Evolutionary conservation across 805 yeast genomes (phyloP).

Genomic region (Millerozyma miso): DNA sequence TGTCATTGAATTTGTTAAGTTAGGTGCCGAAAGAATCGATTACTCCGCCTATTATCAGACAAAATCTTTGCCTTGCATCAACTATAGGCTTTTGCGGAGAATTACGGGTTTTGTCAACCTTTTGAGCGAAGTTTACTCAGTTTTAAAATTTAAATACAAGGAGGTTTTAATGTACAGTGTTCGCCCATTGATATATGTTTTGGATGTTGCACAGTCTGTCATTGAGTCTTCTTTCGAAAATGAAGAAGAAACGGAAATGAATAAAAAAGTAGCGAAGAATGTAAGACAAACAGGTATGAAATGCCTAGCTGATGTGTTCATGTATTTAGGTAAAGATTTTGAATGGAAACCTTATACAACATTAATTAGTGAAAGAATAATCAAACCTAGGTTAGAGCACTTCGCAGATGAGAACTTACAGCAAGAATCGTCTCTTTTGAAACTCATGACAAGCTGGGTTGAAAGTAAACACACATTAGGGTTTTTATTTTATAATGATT

Average conservation of each 20-base stretch:
- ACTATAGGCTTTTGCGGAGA: slow-evolving; percentile 39
- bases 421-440: slow-evolving; percentile 75
- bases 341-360: slow-evolving; percentile 54
- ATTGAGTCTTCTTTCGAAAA: slow-evolving; percentile 12
- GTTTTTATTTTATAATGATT: slow-evolving; percentile 54
- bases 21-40: slow-evolving; percentile 57
- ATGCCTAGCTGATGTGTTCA: slow-evolving; percentile 55
- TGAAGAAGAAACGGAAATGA: slow-evolving; percentile 11
- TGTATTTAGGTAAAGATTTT: slow-evolving; percentile 43
- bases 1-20: slow-evolving; percentile 54
- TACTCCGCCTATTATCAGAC: slow-evolving; percentile 29
- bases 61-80: slow-evolving; percentile 15
- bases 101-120: slow-evolving; percentile 64
- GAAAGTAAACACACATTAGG: slow-evolving; percentile 38
- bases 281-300: slow-evolving; percentile 68
- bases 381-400: slow-evolving; percentile 59
- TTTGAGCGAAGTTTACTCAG: slow-evolving; percentile 49
- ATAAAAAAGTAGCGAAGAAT: slow-evolving; percentile 47
- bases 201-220: slow-evolving; percentile 48
- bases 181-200: slow-evolving; percentile 53
- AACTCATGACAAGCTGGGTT: slow-evolving; percentile 56
- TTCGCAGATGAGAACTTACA: slow-evolving; percentile 79
- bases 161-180: slow-evolving; percentile 47
- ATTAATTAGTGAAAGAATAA: slow-evolving; percentile 48
- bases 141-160: slow-evolving; percentile 56